phyloP scores from a whole-genome alignment of 164 flowering plant genomes.

The Cinnamomum chago region DNA sequence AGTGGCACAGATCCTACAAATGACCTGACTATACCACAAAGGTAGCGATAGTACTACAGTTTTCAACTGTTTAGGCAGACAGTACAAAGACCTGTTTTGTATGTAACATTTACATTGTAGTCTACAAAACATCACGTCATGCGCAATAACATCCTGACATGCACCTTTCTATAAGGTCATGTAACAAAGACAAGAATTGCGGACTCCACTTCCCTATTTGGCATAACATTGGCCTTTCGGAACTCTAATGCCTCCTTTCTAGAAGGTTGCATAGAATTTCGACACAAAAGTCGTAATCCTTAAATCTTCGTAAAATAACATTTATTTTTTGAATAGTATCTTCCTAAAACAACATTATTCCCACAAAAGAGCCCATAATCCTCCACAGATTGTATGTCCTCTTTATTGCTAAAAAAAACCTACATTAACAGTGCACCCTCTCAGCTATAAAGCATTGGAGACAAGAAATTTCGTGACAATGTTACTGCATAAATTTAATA shows the following conservation, averaged over 20 bases:
- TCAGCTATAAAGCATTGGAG: not conserved
- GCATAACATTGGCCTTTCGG: too few relatives aligned
- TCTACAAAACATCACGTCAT: too few relatives aligned
- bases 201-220: not conserved
- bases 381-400: not conserved
- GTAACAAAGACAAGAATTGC: not conserved
- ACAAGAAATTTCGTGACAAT: not conserved
- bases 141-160: too few relatives aligned
- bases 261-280: not conserved
- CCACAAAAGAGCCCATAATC: not conserved
- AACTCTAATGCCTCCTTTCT: too few relatives aligned
- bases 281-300: not conserved
- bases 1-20: too few relatives aligned
- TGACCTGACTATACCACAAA: too few relatives aligned
- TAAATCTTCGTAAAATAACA: not conserved
- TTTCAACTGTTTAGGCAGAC: too few relatives aligned
- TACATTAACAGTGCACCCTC: not conserved
- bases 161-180: too few relatives aligned
- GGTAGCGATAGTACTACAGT: too few relatives aligned
- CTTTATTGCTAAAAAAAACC: not conserved
- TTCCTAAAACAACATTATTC: not conserved
- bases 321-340: too few relatives aligned
- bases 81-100: too few relatives aligned
- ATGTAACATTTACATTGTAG: too few relatives aligned
- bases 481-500: not conserved